Conservation (phyloP, 192 early-diverging fungal genomes). For the Chytriomyces confervae region DNA sequence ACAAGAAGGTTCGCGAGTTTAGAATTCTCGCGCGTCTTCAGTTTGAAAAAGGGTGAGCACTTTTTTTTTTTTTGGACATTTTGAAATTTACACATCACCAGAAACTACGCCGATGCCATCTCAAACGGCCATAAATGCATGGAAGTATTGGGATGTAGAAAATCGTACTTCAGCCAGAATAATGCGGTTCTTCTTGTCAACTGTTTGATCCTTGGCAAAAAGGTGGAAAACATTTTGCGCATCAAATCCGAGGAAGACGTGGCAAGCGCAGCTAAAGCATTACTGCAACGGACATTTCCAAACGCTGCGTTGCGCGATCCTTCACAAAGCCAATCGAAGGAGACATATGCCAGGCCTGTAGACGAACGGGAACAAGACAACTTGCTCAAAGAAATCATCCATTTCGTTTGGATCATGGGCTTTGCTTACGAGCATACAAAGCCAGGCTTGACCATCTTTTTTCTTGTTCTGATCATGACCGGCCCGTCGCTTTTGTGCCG, state of each 20-base stretch:
- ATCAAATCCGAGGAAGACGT: not conserved
- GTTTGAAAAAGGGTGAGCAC: not conserved
- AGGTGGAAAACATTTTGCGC: not conserved
- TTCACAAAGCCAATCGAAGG: not conserved
- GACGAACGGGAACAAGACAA: constrained; percentile 16
- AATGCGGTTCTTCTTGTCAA: not conserved
- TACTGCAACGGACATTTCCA: constrained; percentile 1
- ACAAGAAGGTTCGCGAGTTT: constrained; percentile 9
- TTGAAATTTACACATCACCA: too few species aligned
- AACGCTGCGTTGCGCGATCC: not conserved
- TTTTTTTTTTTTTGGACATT: too few species aligned
- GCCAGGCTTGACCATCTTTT: not conserved
- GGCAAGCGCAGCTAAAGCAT: not conserved
- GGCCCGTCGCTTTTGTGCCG: not conserved
- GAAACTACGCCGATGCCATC: constrained; percentile 6
- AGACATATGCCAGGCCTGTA: not conserved
- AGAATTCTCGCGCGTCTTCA: not conserved
- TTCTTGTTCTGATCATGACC: constrained; percentile 9
- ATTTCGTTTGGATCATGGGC: not conserved
- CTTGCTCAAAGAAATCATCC: constrained; percentile 11
- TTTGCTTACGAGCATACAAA: constrained; percentile 8
- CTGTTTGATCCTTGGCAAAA: not conserved
- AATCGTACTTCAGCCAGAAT: not conserved
- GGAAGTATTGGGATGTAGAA: constrained; percentile 2
- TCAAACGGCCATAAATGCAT: not conserved